Evolutionary conservation across 495 filamentous ascomycete genomes (phyloP), one percentile per base, ranked within the genome.

Genomic region (Neurospora tetraspora): DNA sequence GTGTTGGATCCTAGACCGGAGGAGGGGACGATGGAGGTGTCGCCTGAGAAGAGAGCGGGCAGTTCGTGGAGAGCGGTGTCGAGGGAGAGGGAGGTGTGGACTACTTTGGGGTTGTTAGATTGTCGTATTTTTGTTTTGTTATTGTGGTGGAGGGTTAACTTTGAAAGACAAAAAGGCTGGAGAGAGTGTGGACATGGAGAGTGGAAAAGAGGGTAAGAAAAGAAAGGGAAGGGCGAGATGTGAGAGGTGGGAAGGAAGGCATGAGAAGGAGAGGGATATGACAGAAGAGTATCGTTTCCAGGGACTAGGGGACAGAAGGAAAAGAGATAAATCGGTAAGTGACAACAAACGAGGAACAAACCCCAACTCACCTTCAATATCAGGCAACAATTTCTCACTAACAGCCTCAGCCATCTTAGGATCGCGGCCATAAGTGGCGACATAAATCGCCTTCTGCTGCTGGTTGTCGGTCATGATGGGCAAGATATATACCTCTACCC

Each of bases 351-450:
- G 34, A n/a, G n/a, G n/a, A n/a, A n/a, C 42, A 45, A 9, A 9
- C 3, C 18, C 18, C 47, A 34, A 69, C 72, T 4, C 37, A 80
- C 80, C 77, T 40, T 80, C 80, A 71, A 75, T 73, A 37, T 80
- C 76, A 7, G 79, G 80, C 5, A 78, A 71, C 7, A 80, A 70
- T 71, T 79, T 79, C 71, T 77, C 76, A 37, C 72, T 69, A 39
- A 81, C 80, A 34, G 73, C 65, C 71, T 72, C 70, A 39, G 78
- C 76, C 42, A 80, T 71, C 74, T 79, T 78, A 42, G 72, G 42
- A 69, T 80, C 77, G 3, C 72, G 74, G 68, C 78, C 78, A 70
- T 77, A 81, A 34, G 73, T 77, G 68, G 76, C 80, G 34, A 81
- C 79, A 45, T 76, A 74, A 43, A 78, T 71, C 70, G 77, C 72